Percentiles rank a stretch among this genome's conserved stretches.
Evolutionary conservation across 2,329 filamentous ascomycete genomes (phyloP).

Genomic region (Cercospora zeae-maydis): DNA sequence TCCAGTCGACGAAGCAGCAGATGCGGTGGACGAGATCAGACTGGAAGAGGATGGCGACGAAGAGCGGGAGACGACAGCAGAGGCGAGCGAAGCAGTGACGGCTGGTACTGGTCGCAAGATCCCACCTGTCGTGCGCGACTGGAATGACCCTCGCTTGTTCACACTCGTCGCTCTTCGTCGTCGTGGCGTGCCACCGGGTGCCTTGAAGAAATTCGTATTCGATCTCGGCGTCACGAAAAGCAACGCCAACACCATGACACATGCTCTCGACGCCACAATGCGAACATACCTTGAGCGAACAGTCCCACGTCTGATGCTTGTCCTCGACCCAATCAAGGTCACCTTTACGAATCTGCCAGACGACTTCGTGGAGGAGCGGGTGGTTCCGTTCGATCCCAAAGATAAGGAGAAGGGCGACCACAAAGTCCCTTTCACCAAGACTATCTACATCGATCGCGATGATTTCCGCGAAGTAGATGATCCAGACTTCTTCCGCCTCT

Average conservation of each 20-base stretch:
- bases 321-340: conserved; percentile 80
- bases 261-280: conserved; percentile 80
- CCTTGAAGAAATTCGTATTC: conserved; percentile 83
- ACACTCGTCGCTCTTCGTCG: conserved; percentile 80
- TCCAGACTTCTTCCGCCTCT: conserved; percentile 72
- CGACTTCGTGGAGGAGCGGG: conserved; percentile 61
- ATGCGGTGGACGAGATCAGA: conserved; percentile 40
- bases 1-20: conserved; percentile 29
- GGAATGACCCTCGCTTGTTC: conserved; percentile 89
- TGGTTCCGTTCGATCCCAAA: conserved; percentile 78
- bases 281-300: conserved; percentile 82
- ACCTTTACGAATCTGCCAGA: conserved; percentile 75
- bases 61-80: conserved; percentile 31
- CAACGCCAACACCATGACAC: conserved; percentile 72
- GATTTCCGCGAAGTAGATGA: conserved; percentile 73
- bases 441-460: conserved; percentile 76
- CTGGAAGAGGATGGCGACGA: conserved; percentile 43
- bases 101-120: conserved; percentile 33
- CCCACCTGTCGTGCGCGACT: conserved; percentile 66
- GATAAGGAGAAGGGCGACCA: conserved; percentile 64
- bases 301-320: conserved; percentile 83
- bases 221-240: conserved; percentile 87
- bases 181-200: conserved; percentile 81
- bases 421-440: conserved; percentile 65
- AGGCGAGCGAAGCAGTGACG: conserved; percentile 23